Percentiles rank a stretch among this genome's conserved stretches.
These are phyloP conservation scores for Erodium trifolium DNA, from an alignment of 441 rosid species.

Conservation along the genomic window DNA sequence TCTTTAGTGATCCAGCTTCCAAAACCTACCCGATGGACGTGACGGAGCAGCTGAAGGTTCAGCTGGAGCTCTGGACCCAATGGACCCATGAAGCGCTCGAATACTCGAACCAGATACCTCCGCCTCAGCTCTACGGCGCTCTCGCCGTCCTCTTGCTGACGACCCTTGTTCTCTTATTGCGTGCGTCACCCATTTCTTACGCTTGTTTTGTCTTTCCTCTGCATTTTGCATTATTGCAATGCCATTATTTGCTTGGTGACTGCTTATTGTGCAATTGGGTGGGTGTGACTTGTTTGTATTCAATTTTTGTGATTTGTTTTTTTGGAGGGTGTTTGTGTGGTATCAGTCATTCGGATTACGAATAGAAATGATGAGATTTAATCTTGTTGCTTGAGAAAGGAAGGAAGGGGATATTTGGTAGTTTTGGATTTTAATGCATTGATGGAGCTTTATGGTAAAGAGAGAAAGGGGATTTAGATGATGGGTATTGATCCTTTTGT, in stretches of 20 bases:
- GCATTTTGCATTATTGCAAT: not conserved
- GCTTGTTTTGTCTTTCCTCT: not conserved
- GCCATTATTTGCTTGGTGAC: not conserved
- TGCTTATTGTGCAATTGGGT: slow-evolving; percentile 1
- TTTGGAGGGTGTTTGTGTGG: not conserved
- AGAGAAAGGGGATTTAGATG: too few relatives aligned
- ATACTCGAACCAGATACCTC: not conserved
- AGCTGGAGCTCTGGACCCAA: slow-evolving; percentile 1
- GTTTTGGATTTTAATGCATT: too few relatives aligned
- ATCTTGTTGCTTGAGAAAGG: not conserved
- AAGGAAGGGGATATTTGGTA: too few relatives aligned
- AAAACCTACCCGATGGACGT: not conserved
- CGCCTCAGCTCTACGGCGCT: slow-evolving; percentile 4
- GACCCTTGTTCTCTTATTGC: not conserved
- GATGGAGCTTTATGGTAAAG: too few relatives aligned
- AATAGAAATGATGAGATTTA: not conserved
- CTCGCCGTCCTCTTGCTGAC: not conserved
- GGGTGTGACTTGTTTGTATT: not conserved
- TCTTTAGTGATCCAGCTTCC: not conserved
- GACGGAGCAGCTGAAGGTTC: not conserved
- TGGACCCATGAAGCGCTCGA: slow-evolving; percentile 3
- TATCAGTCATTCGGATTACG: not conserved
- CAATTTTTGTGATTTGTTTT: not conserved
- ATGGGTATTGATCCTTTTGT: too few relatives aligned
- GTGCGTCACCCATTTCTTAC: not conserved